A percentile compares a stretch with the other conserved stretches of the same genome.
Conservation (phyloP, 2,329 filamentous ascomycete genomes). For the Tothia fuscella region DNA sequence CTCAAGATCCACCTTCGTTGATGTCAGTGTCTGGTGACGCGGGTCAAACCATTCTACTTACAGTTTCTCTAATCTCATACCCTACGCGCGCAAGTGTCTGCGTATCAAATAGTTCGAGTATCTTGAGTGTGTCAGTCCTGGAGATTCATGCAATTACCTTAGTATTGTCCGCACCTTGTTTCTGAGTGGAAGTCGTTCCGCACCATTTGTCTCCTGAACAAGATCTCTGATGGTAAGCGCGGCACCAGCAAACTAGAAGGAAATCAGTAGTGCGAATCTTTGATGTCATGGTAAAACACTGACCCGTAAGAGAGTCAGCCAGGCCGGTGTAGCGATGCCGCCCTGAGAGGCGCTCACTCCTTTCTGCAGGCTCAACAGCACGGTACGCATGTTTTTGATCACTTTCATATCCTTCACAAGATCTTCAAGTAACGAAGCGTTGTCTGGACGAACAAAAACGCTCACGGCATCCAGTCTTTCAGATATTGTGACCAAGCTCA, state of each 20-base stretch:
- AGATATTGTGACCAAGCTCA: conserved; percentile 54
- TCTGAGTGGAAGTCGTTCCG: conserved; percentile 40
- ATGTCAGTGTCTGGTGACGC: conserved; percentile 4
- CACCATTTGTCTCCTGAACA: conserved; percentile 45
- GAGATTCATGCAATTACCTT: not conserved
- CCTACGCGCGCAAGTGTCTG: conserved; percentile 53
- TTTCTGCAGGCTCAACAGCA: conserved; percentile 60
- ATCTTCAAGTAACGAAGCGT: conserved; percentile 42
- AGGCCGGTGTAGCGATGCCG: conserved; percentile 53
- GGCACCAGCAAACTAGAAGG: conserved; percentile 39
- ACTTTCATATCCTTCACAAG: conserved; percentile 53
- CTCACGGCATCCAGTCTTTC: conserved; percentile 60
- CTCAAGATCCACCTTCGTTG: conserved; percentile 58
- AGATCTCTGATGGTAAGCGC: conserved; percentile 57
- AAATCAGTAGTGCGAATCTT: not conserved
- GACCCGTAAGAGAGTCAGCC: conserved; percentile 54
- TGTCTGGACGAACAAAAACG: conserved; percentile 55
- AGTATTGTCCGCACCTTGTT: conserved; percentile 38
- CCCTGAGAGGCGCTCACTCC: conserved; percentile 52
- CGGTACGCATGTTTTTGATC: conserved; percentile 62
- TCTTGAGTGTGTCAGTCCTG: conserved; percentile 24
- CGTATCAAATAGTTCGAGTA: conserved; percentile 49
- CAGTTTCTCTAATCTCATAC: conserved; percentile 55
- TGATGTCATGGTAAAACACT: conserved; percentile 14
- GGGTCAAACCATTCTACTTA: conserved; percentile 18